phyloP scores from a whole-genome alignment of 805 yeast genomes.

The Kazachstania africana region DNA sequence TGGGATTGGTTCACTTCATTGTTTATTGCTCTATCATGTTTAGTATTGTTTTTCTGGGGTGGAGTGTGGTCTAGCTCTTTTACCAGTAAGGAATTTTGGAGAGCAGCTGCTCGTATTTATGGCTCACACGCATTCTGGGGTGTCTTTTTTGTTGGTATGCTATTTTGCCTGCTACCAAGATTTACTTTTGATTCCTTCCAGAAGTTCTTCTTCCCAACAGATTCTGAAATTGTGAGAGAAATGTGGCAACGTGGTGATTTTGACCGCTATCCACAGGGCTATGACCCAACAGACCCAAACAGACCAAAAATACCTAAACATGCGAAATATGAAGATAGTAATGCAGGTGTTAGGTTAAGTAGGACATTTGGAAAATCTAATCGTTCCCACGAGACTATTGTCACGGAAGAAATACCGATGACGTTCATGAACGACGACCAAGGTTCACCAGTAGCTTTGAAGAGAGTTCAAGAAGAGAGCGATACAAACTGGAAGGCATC shows the following conservation, averaged over 20 bases:
- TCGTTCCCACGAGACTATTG: conserved; percentile 20
- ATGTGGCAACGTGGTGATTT: conserved; percentile 57
- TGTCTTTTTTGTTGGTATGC: conserved; percentile 49
- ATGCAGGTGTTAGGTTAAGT: not conserved
- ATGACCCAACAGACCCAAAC: conserved; percentile 74
- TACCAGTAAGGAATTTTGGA: conserved; percentile 48
- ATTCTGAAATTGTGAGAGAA: conserved; percentile 65
- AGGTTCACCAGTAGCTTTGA: conserved; percentile 21
- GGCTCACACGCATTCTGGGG: conserved; percentile 60
- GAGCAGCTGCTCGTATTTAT: conserved; percentile 52
- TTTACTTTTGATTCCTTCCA: conserved; percentile 45
- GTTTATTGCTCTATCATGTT: conserved; percentile 44
- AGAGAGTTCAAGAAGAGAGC: conserved; percentile 2
- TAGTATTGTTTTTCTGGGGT: conserved; percentile 62
- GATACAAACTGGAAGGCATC: conserved; percentile 10
- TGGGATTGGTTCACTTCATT: conserved; percentile 71
- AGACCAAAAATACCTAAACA: conserved; percentile 39
- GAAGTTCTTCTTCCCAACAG: conserved; percentile 47
- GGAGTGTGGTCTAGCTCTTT: conserved; percentile 61
- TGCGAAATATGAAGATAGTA: conserved; percentile 14
- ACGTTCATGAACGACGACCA: conserved; percentile 14
- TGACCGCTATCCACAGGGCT: conserved; percentile 49
- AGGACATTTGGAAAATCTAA: not conserved
- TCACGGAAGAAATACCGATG: conserved; percentile 32
- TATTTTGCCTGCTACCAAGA: conserved; percentile 57